Base-by-base conservation (phyloP, 257 asterid genomes). In the Prunella vulgaris region DNA sequence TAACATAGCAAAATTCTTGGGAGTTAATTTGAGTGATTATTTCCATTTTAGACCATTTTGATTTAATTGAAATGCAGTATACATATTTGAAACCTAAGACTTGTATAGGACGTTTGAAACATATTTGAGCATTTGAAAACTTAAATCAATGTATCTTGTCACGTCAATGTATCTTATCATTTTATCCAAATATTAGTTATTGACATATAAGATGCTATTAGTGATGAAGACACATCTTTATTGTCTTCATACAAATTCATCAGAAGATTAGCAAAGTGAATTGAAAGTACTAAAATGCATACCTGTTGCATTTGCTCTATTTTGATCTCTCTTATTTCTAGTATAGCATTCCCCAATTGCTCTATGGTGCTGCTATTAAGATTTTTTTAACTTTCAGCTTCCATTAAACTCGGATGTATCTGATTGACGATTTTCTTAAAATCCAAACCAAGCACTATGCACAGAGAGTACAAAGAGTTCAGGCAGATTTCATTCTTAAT, bases 381-480 rank as follows among this genome's bases (percentile, higher is more conserved):
- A 73, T 71, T 78, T 77, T 85, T 88, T 20, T 87, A 60, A 53
- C 79, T 80, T 69, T 82, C 90, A 58, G 85, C 71, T 69, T 90
- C 94, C 18, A 79, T 86, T 77, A 93, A 81, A 81, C 87, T 87
- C 0, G 95, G 93, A 79, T 93, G 97, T 68, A 93, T 83, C 73
- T 77, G 83, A 68, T 33, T 70, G 24, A 83, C 86, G 12, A 81
- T 85, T 32, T 80, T 81, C 71, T 82, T 74, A 78, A 86, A 90
- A 72, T 90, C 96, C 83, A 93, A 70, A 27, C 97, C 97, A 25
- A 93, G 99, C 74, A 90, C 97, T 58, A 68, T 44, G 83, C 96
- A 93, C 71, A 87, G 78, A 15, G 96, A 84, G 76, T 83, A 75
- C 79, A 93, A 70, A 79, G 67, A 75, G 77, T 76, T 89, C 83